Base-by-base conservation (phyloP, 148 eudicot genomes). In the Rhododendron vialii region DNA sequence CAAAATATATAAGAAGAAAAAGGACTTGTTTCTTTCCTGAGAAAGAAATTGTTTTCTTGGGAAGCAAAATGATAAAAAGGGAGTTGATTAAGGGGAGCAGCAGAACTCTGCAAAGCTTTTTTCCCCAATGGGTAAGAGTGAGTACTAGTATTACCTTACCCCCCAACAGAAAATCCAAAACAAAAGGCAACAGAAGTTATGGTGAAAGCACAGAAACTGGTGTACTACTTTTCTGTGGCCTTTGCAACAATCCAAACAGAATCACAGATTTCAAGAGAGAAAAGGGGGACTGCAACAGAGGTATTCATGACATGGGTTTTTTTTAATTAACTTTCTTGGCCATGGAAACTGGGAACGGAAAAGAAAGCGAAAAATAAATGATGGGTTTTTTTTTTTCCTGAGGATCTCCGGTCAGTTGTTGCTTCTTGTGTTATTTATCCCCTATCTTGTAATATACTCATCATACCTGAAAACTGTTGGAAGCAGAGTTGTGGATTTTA, bases 231-330 rank as follows among this genome's bases (percentile, higher is more conserved):
- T 65, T 67, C 36, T 67, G 20, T 82, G 41, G 85, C 67, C 84
- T 87, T 83, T 80, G 90, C 88, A 93, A 85, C 87, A 33, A 26
- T 85, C 90, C 91, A 90, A 89, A 90, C 45, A n/a, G 51, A 57
- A 82, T 87, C 90, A 89, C 95, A 90, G 91, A 87, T 90, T 90
- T 84, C 93, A 90, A 90, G 86, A 83, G 83, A 51, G 88, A 85
- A 65, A 87, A 87, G 81, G 88, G 87, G 87, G 84, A 90, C 41
- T 17, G 78, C 63, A 12, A 78, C 80, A 77, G 48, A 57, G 84
- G 77, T 17, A 78, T n/a, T 57, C 57, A 71, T 65, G 73, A 41
- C 83, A 83, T 63, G 63, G 51, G 86, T 35, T 43, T 55, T 78
- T 5, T 59, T 20, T 63, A 36, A 36, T 3, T 2, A 45, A 48